Evolutionary conservation across 768 basidiomycete species (phyloP), one percentile per base, ranked within the genome.

Genomic region (Rhodotorula taiwanensis): DNA sequence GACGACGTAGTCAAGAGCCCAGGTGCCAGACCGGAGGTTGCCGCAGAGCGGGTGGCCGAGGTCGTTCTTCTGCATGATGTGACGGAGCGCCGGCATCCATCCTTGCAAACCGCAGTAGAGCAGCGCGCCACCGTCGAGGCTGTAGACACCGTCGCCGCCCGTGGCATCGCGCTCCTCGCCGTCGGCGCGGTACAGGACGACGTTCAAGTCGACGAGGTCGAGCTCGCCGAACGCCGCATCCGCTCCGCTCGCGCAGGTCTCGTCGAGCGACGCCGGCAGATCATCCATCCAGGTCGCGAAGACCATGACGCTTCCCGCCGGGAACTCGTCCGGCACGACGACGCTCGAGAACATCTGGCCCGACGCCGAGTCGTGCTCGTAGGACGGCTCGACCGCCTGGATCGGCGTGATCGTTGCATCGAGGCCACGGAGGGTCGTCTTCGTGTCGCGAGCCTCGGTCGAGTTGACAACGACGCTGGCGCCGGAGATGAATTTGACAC

Each of bases 41-140:
- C 79, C 85, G 71, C 90, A 94, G 7, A 99, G 79, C 2, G 90
- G 82, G 75, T 98, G 92, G 0, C 95, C 95, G 5, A 98, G 81
- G 74, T 99, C 92, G 75, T 98, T 98, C 72, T 84, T 82, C 68
- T 80, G 80, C 83, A 92, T 92, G 74, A 98, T 84, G 69, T 83
- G 83, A 43, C 83, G 81, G 58, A 98, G 78, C 0, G 85, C 85
- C 70, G 86, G 83, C 91, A 99, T 97, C 91, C 93, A 99, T 3
- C 95, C 95, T 72, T 98, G 90, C 54, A 98, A 75, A 23, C 95
- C 95, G 72, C 93, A 97, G 76, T 97, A 99, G 16, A 83, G 84
- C 75, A 92, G 78, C 62, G 82, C 81, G 0, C 87, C 90, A 28
- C 83, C 72, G 28, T 81, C 83, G 8, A 99, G 77, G 51, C 86